Evolutionary conservation across 2,329 filamentous ascomycete genomes (phyloP), one percentile per base, ranked within the genome.

Genomic region (Exophiala xenobiotica): DNA sequence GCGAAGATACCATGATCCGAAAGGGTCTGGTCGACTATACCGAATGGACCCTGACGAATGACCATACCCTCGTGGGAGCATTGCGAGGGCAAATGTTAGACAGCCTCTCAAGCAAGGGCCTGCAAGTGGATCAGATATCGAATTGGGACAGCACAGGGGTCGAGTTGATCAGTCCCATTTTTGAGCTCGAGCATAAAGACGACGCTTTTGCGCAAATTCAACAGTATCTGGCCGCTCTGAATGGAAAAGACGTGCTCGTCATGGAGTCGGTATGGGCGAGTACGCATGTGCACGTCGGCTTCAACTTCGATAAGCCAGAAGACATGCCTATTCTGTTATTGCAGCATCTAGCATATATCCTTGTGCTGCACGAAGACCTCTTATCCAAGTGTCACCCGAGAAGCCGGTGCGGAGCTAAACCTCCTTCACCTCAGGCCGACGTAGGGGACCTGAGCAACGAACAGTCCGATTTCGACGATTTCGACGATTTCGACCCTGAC

Each of bases 21-120:
- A 44, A 46, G 12, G 35, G 24, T 12, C n/a, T 29, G 11, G 37
- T 45, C 4, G 51, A 58, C 40, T 59, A 57, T 26, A 47, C 45
- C 9, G 16, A 54, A 11, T 59, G 59, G 59, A 58, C 54, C 5
- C n/a, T 61, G 23, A 59, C 57, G 9, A 57, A 54, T 18, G 59
- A 61, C 41, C 41, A 52, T 42, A 59, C 51, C 8, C 40, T 61
- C 8, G 33, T 50, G 9, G 57, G 57, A 14, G 41, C 27, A 11
- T 40, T 57, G 7, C 26, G 12, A 40, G 48, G 47, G 33, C 57
- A 59, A 35, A 40, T 59, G 2, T 11, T 14, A 9, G 39, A 46
- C n/a, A 35, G 35, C 16, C 16, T 57, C 35, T 14, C 8, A 7
- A 20, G n/a, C 14, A 16, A 19, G 27, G 24, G 37, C 3, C 22